These are phyloP conservation scores for Pugionium cornutum DNA, from an alignment of 345 rosid genomes.

Conservation along the genomic window DNA sequence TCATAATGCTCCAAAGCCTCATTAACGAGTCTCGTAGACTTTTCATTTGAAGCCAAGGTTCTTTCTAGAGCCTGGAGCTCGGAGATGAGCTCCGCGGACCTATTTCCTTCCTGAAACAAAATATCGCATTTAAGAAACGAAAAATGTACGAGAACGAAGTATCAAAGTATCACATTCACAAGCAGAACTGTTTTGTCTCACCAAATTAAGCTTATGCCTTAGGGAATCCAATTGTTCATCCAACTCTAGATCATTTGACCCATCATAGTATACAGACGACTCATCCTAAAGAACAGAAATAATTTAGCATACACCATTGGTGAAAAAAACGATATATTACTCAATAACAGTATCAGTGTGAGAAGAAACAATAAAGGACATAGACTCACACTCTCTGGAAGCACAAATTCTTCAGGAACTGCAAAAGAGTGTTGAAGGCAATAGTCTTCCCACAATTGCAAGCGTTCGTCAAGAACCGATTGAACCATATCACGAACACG, in stretches of 20 bases:
- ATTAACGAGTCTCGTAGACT: conserved; percentile 47
- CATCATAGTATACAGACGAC: conserved; percentile 36
- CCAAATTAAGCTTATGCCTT: conserved; percentile 63
- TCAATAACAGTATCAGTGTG: not conserved
- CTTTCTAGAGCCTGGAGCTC: conserved; percentile 66
- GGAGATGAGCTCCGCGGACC: conserved; percentile 55
- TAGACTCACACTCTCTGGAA: conserved; percentile 56
- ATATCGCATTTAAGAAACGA: conserved; percentile 11
- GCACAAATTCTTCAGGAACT: conserved; percentile 68
- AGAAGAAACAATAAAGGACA: not conserved
- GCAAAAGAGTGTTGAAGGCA: conserved; percentile 66
- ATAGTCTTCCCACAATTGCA: conserved; percentile 75
- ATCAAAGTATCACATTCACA: not conserved
- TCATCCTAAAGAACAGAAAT: conserved; percentile 43
- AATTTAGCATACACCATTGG: conserved; percentile 5
- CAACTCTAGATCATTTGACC: conserved; percentile 49
- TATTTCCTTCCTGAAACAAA: conserved; percentile 53
- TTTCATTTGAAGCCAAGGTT: conserved; percentile 49
- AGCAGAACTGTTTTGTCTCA: conserved; percentile 38
- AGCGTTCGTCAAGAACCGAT: conserved; percentile 54
- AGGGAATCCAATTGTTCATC: conserved; percentile 67
- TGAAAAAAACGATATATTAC: not conserved
- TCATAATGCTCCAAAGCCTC: conserved; percentile 59
- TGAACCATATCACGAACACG: conserved; percentile 52
- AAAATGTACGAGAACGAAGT: not conserved